A percentile compares a stretch with the other conserved stretches of the same genome.
phyloP scores from a whole-genome alignment of 2,329 filamentous ascomycete genomes.

The Talaromyces sp. region DNA sequence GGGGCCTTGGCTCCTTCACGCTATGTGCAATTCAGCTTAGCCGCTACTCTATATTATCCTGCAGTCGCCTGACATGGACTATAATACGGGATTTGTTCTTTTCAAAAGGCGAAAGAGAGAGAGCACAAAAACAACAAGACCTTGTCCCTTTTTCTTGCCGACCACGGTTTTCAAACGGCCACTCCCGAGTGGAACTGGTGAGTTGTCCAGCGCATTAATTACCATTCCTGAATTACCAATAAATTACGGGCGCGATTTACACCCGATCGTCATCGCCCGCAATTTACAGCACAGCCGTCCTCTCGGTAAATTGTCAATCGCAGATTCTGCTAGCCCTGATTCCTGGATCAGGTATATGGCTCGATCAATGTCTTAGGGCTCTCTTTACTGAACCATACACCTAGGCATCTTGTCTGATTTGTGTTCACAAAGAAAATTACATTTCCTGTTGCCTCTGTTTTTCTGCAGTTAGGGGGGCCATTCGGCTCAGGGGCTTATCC shows the following conservation, averaged over 20 bases:
- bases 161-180: conserved; percentile 13
- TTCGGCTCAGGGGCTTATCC: too few species aligned
- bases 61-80: neutral
- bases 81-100: too few species aligned
- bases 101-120: neutral
- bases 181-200: conserved; percentile 16
- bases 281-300: neutral
- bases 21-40: neutral
- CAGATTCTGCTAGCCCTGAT: neutral
- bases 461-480: neutral
- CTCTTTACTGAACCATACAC: neutral
- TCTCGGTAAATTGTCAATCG: neutral
- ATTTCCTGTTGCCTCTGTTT: neutral
- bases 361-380: neutral
- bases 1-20: neutral
- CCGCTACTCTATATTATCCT: neutral
- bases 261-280: neutral
- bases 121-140: neutral
- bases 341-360: neutral
- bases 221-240: neutral
- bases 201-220: neutral
- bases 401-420: neutral
- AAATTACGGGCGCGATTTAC: neutral
- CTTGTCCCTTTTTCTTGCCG: neutral
- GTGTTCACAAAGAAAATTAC: neutral